Base-by-base conservation (phyloP, 202 grass and related monocot genomes). In the Bolboschoenoplectus hybrid region DNA sequence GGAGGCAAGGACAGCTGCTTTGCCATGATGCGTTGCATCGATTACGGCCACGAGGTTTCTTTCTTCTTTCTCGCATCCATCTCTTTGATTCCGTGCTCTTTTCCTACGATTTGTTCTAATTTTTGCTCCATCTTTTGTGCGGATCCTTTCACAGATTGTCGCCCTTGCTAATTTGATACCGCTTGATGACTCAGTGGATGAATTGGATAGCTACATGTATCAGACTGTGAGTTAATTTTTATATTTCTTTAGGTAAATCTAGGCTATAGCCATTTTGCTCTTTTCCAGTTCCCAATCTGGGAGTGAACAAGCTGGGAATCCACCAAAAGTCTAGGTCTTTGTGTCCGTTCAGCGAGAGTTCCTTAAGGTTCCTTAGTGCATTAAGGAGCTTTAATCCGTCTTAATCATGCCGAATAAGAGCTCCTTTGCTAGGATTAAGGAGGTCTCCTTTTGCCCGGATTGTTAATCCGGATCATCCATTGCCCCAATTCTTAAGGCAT, bases 201-300 rank as follows among this genome's bases (percentile, higher is more conserved):
- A 98, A 87, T 89, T 98, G 20, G 93, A 98, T 65, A 98, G 96
- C 93, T 98, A 98, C 90, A 98, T 98, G 96, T 98, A 98, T 86
- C 96, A 98, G 89, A 98, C 93, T 40, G 96, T 98, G 87, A 77
- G 88, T 39, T 16, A 71, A 13, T 85, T 81, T 16, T 76, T 4
- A 5, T 57, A 66, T 43, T 38, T 55, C 3, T 58, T 55, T 78
- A 6, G 32, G 26, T 19, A 60, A 63, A 20, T 55, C 53, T 86
- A 56, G 10, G 20, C 19, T 77, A 55, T 77, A 43, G 11, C 3
- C 2, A 16, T 50, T 86, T 41, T 55, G 65, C 61, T 60, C 6
- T n/a, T 19, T 73, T 75, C 5, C 9, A 1, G 2, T 76, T 63
- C 16, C 16, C 50, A 47, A 62, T 20, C 19, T 35, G 45, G 49